phyloP scores from a whole-genome alignment of 257 asterid genomes.

The Eustoma russellianum region DNA sequence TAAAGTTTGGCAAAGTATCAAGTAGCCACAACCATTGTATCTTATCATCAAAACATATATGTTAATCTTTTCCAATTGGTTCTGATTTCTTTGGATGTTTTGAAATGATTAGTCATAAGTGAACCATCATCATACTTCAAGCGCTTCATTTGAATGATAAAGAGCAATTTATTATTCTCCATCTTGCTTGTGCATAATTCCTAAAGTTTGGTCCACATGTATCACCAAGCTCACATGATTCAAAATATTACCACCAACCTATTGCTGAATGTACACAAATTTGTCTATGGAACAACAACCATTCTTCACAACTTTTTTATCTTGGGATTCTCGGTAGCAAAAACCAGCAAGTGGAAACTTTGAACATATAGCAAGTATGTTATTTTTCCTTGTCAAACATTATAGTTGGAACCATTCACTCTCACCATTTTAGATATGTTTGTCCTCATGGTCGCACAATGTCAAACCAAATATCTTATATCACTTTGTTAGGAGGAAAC shows the following conservation, averaged over 20 bases:
- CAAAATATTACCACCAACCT: neutral
- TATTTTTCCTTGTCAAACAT: neutral
- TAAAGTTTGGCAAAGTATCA: neutral
- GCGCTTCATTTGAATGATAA: neutral
- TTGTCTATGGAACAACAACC: neutral
- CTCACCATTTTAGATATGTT: neutral
- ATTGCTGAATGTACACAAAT: neutral
- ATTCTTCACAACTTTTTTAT: neutral
- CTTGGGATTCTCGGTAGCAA: neutral
- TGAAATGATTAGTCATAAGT: slow-evolving; percentile 5
- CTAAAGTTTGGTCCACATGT: neutral
- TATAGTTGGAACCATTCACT: neutral
- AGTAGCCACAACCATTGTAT: neutral
- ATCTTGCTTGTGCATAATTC: neutral
- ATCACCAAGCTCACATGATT: neutral
- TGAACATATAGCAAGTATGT: neutral
- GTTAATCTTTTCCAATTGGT: neutral
- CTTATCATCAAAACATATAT: neutral
- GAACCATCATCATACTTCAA: slow-evolving; percentile 1
- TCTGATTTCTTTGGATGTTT: neutral
- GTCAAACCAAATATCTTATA: neutral
- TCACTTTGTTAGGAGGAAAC: too few relatives aligned
- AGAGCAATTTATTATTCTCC: neutral
- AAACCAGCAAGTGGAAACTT: neutral
- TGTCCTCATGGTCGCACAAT: neutral